phyloP scores from a whole-genome alignment of 2,329 filamentous ascomycete genomes.

The Emericellopsis cladophorae region DNA sequence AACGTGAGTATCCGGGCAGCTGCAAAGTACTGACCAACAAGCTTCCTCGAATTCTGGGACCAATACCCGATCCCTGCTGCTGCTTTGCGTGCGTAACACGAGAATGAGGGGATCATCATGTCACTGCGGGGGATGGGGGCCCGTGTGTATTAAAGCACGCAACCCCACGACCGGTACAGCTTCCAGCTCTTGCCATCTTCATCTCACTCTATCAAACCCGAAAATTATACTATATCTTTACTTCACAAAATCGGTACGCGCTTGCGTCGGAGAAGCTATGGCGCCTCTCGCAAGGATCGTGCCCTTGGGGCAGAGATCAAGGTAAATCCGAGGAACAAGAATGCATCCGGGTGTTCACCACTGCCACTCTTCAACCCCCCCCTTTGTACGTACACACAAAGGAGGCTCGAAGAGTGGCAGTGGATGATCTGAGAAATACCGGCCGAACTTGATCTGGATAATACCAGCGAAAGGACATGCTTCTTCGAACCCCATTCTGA shows the following conservation, averaged over 20 bases:
- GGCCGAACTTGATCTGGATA: conserved; percentile 76
- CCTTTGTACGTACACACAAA: background rate
- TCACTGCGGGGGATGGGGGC: too few species aligned
- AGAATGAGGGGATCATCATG: too few species aligned
- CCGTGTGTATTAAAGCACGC: too few species aligned
- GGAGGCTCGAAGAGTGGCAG: background rate
- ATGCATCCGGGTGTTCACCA: conserved; percentile 31
- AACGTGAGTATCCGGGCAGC: too few species aligned
- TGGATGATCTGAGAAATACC: conserved; percentile 59
- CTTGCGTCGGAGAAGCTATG: conserved; percentile 9
- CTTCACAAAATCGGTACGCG: background rate
- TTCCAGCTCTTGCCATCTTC: background rate
- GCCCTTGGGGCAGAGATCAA: conserved; percentile 20
- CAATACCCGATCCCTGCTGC: too few species aligned
- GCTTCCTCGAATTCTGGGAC: too few species aligned
- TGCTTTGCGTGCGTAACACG: too few species aligned
- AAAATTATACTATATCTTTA: background rate
- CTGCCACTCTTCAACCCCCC: conserved; percentile 1
- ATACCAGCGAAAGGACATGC: conserved; percentile 83
- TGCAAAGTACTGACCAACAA: too few species aligned
- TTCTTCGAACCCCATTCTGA: conserved; percentile 37
- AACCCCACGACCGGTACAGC: background rate
- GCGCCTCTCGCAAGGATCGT: conserved; percentile 17
- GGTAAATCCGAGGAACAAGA: conserved; percentile 29
- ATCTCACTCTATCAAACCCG: background rate